phyloP scores from a whole-genome alignment of 345 rosid species.

The Salix koriyanagi region DNA sequence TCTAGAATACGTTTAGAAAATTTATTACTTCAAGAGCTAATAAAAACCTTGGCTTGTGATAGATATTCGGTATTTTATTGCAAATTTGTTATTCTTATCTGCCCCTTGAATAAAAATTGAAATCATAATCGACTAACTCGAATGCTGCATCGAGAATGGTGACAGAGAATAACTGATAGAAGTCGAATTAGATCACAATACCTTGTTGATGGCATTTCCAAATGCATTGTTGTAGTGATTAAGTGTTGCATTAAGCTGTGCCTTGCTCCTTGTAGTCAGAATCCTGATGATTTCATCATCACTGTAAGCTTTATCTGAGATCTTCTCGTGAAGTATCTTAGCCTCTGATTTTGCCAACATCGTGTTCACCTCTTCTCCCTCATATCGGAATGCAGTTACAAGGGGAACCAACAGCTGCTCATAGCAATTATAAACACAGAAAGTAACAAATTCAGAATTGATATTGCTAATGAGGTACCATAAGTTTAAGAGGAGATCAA shows the following conservation, averaged over 20 bases:
- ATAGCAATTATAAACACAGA: not conserved
- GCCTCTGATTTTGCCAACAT: slow-evolving; percentile 72
- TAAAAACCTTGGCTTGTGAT: not conserved
- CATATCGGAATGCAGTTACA: slow-evolving; percentile 67
- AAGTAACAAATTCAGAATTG: not conserved
- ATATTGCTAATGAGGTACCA: not conserved
- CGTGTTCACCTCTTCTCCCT: slow-evolving; percentile 75
- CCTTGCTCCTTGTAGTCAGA: slow-evolving; percentile 75
- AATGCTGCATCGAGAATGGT: not conserved
- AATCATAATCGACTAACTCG: not conserved
- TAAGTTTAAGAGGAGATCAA: not conserved
- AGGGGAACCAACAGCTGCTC: slow-evolving; percentile 80
- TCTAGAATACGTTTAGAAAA: not conserved
- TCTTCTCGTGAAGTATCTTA: slow-evolving; percentile 72
- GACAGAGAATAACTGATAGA: not conserved
- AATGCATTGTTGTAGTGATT: slow-evolving; percentile 67
- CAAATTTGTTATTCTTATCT: not conserved
- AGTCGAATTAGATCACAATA: slow-evolving; percentile 10
- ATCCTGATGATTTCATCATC: slow-evolving; percentile 85
- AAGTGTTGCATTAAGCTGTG: slow-evolving; percentile 68
- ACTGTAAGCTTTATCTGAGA: slow-evolving; percentile 57
- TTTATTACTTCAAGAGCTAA: not conserved
- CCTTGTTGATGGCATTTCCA: slow-evolving; percentile 78
- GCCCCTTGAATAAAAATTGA: not conserved
- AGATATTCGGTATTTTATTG: not conserved